Base-by-base conservation (phyloP, 2,329 filamentous ascomycete genomes). In the Clonostachys chloroleuca region DNA sequence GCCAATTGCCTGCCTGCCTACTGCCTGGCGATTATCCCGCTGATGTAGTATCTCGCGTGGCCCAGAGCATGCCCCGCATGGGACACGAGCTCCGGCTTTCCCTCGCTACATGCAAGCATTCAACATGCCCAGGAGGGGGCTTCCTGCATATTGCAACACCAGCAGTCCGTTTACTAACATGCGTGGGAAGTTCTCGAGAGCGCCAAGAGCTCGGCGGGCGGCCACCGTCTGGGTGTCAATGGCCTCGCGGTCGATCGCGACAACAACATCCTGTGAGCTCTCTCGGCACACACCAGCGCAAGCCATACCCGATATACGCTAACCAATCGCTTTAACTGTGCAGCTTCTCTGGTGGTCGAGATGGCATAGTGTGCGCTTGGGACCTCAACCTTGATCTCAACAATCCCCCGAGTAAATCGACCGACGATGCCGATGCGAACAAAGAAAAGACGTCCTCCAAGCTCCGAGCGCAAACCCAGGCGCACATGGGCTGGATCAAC, bases 361-460 rank as follows among this genome's bases (percentile, higher is more conserved):
- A 99, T 68, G 94, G 94, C 57, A 87, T 94, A 44, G 86, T 99
- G 56, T 99, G 94, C 71, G 90, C 92, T 51, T 99, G 94, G 94
- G 86, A 97, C 66, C 74, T 96, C 46, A 81, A 89, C 59, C 81
- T 89, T 60, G 79, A 90, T 62, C 74, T 88, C 52, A 35, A 42
- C 24, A 43, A 33, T 9, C 35, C 47, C 35, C 44, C 58, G 51
- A 47, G 52, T 41, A 56, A 54, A 51, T 34, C 44, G 56, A 51
- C 59, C 63, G 55, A 74, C 24, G 14, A 33, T 12, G 18, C 47
- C n/a, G 24, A 30, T 30, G 24, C 24, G 24, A 67, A 54, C 59
- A 70, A 34, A 9, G 24, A 30, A 30, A 70, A 69, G 50, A 60
- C 72, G 41, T 70, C 72, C 16, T 81, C 81, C 44, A 78, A 70